phyloP scores from a whole-genome alignment of 148 eudicot species.

The Talinum fruticosum region DNA sequence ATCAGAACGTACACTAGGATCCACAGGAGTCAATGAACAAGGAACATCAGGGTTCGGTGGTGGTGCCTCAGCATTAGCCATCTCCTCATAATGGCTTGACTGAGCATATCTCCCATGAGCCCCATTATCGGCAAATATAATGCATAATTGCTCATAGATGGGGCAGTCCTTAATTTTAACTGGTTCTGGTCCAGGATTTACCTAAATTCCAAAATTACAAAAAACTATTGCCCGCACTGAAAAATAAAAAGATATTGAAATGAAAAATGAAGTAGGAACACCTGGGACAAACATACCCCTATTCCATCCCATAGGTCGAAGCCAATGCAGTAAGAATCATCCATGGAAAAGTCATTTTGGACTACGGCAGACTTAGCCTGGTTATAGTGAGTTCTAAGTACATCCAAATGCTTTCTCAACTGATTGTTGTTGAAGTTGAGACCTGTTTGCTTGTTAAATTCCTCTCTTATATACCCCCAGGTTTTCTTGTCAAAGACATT shows the following conservation, averaged over 20 bases:
- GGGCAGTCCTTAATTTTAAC: slow-evolving; percentile 69
- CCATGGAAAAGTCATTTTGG: slow-evolving; percentile 51
- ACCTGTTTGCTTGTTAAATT: slow-evolving; percentile 53
- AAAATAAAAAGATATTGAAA: no score
- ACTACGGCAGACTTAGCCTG: slow-evolving; percentile 50
- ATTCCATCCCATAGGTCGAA: slow-evolving; percentile 68
- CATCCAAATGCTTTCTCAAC: slow-evolving; percentile 79
- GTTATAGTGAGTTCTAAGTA: slow-evolving; percentile 67
- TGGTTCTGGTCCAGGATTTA: slow-evolving; percentile 46
- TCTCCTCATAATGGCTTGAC: slow-evolving; percentile 70
- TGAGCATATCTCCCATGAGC: slow-evolving; percentile 78
- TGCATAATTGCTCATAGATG: slow-evolving; percentile 64
- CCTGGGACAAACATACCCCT: slow-evolving; percentile 41
- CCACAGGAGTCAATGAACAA: slow-evolving; percentile 26
- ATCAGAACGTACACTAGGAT: slow-evolving; percentile 30
- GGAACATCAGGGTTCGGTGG: slow-evolving; percentile 33
- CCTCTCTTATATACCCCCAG: slow-evolving; percentile 67
- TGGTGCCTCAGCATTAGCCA: slow-evolving; percentile 32
- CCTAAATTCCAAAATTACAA: slow-evolving; percentile 31
- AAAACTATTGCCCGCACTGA: background rate
- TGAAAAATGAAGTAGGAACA: no score
- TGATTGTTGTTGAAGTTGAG: slow-evolving; percentile 78
- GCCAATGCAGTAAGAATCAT: slow-evolving; percentile 57
- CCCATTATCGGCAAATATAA: slow-evolving; percentile 63
- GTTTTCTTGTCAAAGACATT: slow-evolving; percentile 76